Evolutionary conservation across 75 land plant genomes (phyloP), one percentile per base, ranked within the genome.

Genomic region (Cupressus sempervirens): DNA sequence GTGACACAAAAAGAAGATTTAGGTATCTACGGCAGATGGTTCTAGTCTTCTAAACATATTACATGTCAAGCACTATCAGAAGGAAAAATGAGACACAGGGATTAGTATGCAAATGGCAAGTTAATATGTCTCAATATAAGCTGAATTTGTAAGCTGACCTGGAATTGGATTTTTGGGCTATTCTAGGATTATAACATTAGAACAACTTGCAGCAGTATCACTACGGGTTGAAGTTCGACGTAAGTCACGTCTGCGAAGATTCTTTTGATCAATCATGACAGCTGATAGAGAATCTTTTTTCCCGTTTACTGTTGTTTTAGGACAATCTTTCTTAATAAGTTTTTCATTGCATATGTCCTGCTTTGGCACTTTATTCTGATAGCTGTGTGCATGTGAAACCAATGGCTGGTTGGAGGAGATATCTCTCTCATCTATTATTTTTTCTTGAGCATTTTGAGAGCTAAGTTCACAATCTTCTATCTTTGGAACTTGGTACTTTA

Each of bases 211-310:
- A 20, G 46, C 30, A 43, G 81, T 10, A 41, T 43, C 40, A 43
- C 50, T 29, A 23, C 29, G 2, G 9, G 30, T 40, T 2, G 20
- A 20, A 23, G 29, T 26, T 79, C 29, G 18, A 43, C 29, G 48
- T 79, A 41, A 23, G 46, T 77, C 80, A 77, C 30, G 11, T 43
- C 80, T 77, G 48, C 41, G 80, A 43, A 41, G 43, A 12, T 79
- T 43, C 8, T 79, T 77, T 43, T 79, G 46, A 79, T 79, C 81
- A 29, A 43, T 79, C 50, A 43, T 79, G 12, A 43, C 46, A 79
- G 81, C 1, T 43, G 81, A 43, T 26, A 79, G 13, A 43, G n/a
- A 43, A 3, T 9, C 81, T 75, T 8, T 38, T 41, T 79, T 48
- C 26, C 46, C 23, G 43, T 43, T 79, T 20, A 75, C 18, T 75